Percentiles rank a stretch among this genome's conserved stretches.
phyloP scores from a whole-genome alignment of 805 yeast genomes.

The Kurtzmaniella fragi region DNA sequence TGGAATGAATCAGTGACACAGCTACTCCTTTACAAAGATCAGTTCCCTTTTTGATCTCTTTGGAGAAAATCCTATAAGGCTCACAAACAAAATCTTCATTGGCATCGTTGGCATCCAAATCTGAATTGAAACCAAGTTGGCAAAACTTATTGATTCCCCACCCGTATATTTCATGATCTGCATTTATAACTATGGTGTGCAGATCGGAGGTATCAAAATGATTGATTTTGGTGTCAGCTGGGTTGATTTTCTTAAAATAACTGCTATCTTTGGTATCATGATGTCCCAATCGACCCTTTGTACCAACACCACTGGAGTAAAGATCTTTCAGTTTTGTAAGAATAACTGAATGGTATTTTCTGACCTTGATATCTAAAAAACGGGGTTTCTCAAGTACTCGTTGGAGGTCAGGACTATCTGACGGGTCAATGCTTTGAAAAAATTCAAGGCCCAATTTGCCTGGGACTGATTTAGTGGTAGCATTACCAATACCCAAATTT shows the following conservation, averaged over 20 bases:
- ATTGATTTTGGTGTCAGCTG: conserved; percentile 14
- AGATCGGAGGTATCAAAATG: conserved; percentile 55
- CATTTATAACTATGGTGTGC: conserved; percentile 59
- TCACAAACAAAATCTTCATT: conserved; percentile 25
- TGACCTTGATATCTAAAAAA: conserved; percentile 44
- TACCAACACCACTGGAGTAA: conserved; percentile 60
- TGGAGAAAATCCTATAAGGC: conserved; percentile 39
- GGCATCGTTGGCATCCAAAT: conserved; percentile 5
- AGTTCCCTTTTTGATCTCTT: conserved; percentile 35
- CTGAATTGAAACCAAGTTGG: conserved; percentile 52
- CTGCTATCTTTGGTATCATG: conserved; percentile 34
- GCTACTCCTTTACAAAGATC: conserved; percentile 40
- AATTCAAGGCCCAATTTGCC: conserved; percentile 30
- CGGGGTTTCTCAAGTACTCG: conserved; percentile 32
- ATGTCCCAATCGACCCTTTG: conserved; percentile 70
- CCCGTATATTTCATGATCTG: conserved; percentile 50
- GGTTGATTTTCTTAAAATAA: conserved; percentile 42
- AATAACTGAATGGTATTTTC: conserved; percentile 63
- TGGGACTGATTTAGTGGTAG: conserved; percentile 41
- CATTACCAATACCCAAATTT: conserved; percentile 63
- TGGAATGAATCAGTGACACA: conserved; percentile 67
- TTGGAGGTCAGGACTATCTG: conserved; percentile 6
- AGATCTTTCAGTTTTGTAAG: conserved; percentile 53
- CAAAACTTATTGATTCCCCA: conserved; percentile 75
- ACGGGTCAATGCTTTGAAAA: conserved; percentile 12